A percentile compares a stretch with the other conserved stretches of the same genome.
Evolutionary conservation across 2,329 filamentous ascomycete genomes (phyloP).

Genomic region (Aspergillus niger): DNA sequence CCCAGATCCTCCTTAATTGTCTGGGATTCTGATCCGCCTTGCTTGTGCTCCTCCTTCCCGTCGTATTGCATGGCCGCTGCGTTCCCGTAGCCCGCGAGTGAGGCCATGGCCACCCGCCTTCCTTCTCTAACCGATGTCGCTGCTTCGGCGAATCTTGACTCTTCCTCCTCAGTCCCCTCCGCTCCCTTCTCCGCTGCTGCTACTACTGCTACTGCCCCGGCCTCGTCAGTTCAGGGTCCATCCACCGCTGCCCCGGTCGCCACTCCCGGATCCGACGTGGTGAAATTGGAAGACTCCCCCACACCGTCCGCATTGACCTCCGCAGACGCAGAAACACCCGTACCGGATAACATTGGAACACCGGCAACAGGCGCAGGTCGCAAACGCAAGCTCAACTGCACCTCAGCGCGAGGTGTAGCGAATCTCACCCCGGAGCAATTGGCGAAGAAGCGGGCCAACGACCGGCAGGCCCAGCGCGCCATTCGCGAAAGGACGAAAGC

Average conservation of each 20-base stretch:
- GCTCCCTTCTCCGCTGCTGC: constrained; percentile 2
- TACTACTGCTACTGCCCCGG: too few species aligned
- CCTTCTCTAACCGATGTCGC: constrained; percentile 31
- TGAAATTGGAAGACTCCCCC: constrained; percentile 32
- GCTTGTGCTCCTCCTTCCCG: not conserved
- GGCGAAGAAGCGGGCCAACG: constrained; percentile 87
- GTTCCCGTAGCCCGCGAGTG: constrained; percentile 26
- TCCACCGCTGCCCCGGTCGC: constrained; percentile 12
- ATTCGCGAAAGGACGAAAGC: constrained; percentile 80
- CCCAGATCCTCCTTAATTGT: not conserved
- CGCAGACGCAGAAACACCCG: constrained; percentile 25
- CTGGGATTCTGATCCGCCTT: constrained; percentile 2
- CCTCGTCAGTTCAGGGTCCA: constrained; percentile 6
- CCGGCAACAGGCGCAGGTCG: constrained; percentile 32
- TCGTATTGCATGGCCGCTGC: constrained; percentile 32
- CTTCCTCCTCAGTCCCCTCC: constrained; percentile 9
- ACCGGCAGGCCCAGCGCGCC: constrained; percentile 81
- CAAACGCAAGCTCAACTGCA: constrained; percentile 46
- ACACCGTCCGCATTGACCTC: constrained; percentile 27
- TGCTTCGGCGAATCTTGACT: constrained; percentile 27
- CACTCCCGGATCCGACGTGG: constrained; percentile 14
- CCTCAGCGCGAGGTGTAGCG: constrained; percentile 71
- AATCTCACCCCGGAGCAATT: constrained; percentile 86
- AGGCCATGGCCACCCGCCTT: constrained; percentile 39
- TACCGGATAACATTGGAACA: constrained; percentile 21